A percentile compares a stretch with the other conserved stretches of the same genome.
Evolutionary conservation across 495 filamentous ascomycete species (phyloP).

Genomic region (Daldinia bambusicola): DNA sequence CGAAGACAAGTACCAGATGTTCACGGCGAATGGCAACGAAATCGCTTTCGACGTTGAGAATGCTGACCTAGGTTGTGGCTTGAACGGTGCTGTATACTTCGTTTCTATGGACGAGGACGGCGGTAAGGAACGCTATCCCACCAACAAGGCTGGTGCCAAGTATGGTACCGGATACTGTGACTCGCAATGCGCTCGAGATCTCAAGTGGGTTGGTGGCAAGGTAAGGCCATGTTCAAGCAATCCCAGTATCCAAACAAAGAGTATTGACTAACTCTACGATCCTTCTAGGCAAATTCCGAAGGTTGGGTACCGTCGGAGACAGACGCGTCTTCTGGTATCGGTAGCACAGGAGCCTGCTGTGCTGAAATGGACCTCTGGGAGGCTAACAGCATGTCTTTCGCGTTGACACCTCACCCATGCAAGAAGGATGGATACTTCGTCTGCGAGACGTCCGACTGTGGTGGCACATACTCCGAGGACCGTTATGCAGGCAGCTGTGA

Average conservation of each 20-base stretch:
- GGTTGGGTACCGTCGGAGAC: conserved; percentile 66
- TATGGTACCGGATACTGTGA: conserved; percentile 70
- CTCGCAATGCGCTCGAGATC: conserved; percentile 63
- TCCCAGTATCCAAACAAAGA: neutral
- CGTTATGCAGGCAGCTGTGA: conserved; percentile 66
- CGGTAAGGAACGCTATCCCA: conserved; percentile 58
- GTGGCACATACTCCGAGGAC: conserved; percentile 58
- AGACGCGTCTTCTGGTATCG: conserved; percentile 66
- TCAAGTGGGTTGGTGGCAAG: conserved; percentile 62
- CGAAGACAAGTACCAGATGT: conserved; percentile 63
- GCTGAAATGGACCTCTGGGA: conserved; percentile 80
- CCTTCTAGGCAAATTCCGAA: conserved; percentile 63
- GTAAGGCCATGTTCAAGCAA: conserved; percentile 31
- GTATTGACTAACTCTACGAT: neutral
- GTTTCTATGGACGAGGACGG: conserved; percentile 66
- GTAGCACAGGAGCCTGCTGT: conserved; percentile 71
- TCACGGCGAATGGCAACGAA: conserved; percentile 64
- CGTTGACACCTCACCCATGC: conserved; percentile 74
- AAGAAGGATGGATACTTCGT: conserved; percentile 54
- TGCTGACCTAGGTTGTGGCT: conserved; percentile 60
- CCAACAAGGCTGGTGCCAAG: conserved; percentile 67
- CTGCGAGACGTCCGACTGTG: conserved; percentile 59
- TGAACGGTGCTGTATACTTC: conserved; percentile 68
- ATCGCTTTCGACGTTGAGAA: conserved; percentile 70
- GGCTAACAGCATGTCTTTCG: conserved; percentile 71